Percentiles rank a stretch among this genome's conserved stretches.
phyloP scores from a whole-genome alignment of 768 basidiomycete species.

The Collybia sp. region DNA sequence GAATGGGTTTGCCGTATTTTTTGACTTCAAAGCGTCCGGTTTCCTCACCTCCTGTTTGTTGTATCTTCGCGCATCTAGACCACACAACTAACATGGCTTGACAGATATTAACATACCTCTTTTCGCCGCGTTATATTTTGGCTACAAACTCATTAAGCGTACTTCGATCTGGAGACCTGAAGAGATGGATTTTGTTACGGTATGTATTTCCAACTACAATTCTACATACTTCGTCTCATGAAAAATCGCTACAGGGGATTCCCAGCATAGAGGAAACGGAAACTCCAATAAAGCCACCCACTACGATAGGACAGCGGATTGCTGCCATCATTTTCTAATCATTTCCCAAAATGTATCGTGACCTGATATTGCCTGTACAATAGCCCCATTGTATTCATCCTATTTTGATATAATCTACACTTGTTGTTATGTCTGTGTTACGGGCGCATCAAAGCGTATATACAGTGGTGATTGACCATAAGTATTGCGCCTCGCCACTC shows the following conservation, averaged over 20 bases:
- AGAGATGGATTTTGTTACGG: conserved; percentile 73
- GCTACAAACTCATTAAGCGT: conserved; percentile 36
- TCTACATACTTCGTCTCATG: neutral
- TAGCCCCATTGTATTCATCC: too few relatives aligned
- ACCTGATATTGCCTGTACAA: too few relatives aligned
- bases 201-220: conserved; percentile 20
- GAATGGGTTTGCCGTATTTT: conserved; percentile 58
- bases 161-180: conserved; percentile 47
- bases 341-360: too few relatives aligned
- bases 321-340: conserved; percentile 47
- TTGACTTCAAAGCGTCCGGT: conserved; percentile 46
- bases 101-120: conserved; percentile 46
- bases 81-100: neutral
- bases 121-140: conserved; percentile 36
- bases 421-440: too few relatives aligned
- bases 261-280: conserved; percentile 71
- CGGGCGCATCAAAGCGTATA: too few relatives aligned
- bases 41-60: conserved; percentile 42
- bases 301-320: conserved; percentile 45
- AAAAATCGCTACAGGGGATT: conserved; percentile 42
- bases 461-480: too few relatives aligned
- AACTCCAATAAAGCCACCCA: conserved; percentile 42
- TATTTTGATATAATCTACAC: too few relatives aligned
- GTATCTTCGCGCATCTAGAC: neutral
- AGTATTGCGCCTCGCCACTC: too few relatives aligned